A percentile compares a stretch with the other conserved stretches of the same genome.
Evolutionary conservation across 1,284 basidiomycete genomes (phyloP).

Genomic region (Fomitopsis pinicola): DNA sequence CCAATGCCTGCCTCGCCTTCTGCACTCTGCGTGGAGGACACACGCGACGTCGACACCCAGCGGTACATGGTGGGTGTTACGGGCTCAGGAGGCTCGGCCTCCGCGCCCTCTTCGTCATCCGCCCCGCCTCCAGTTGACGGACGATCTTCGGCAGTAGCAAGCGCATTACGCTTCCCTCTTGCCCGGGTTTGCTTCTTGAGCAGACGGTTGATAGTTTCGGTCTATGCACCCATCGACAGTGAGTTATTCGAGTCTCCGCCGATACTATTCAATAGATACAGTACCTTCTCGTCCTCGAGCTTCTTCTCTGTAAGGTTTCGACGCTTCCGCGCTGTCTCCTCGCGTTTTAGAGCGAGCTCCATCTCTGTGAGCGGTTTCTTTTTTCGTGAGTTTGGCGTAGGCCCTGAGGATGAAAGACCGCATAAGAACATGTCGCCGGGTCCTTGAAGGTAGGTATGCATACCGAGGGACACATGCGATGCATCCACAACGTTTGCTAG

Average conservation of each 20-base stretch:
- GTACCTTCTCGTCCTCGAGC: constrained; percentile 87
- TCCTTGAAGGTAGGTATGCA: constrained; percentile 7
- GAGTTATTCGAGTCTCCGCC: neutral
- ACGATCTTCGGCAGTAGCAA: constrained; percentile 43
- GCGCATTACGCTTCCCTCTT: constrained; percentile 56
- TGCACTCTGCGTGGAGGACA: neutral
- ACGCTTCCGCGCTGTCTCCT: constrained; percentile 84
- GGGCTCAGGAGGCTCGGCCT: constrained; percentile 13
- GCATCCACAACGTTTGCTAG: constrained; percentile 62
- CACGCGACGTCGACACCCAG: constrained; percentile 52
- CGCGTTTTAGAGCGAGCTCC: constrained; percentile 75
- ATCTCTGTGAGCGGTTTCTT: constrained; percentile 81
- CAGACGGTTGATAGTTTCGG: constrained; percentile 86
- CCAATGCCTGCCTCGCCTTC: constrained; percentile 18
- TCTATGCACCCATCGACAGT: constrained; percentile 34
- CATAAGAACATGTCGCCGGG: neutral
- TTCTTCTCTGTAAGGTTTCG: constrained; percentile 87
- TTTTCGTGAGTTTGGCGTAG: constrained; percentile 47
- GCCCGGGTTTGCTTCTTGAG: constrained; percentile 83
- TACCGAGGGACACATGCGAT: constrained; percentile 60
- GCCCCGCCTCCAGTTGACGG: constrained; percentile 28
- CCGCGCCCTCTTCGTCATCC: constrained; percentile 26
- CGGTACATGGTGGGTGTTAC: constrained; percentile 50
- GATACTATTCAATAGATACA: constrained; percentile 10
- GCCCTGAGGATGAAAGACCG: constrained; percentile 25